Conservation (phyloP, 176 grass and related monocot species). For the Areca catechu region DNA sequence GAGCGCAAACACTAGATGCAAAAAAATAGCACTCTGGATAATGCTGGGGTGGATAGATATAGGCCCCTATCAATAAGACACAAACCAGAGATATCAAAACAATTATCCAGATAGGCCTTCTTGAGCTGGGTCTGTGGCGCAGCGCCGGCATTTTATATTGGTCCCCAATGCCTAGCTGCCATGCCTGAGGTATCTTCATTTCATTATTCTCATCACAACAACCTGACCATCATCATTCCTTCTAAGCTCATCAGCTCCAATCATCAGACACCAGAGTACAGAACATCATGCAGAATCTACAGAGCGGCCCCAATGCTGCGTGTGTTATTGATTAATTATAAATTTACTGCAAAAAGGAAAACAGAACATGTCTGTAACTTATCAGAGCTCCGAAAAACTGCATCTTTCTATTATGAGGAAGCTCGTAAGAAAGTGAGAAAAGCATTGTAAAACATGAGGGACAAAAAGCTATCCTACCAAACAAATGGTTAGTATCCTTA, state of each 20-base stretch:
- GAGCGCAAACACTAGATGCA: slow-evolving; percentile 48
- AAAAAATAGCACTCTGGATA: slow-evolving; percentile 85
- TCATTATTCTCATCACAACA: slow-evolving; percentile 9
- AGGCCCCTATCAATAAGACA: slow-evolving; percentile 53
- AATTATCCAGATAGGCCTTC: slow-evolving; percentile 85
- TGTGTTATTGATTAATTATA: too few relatives aligned
- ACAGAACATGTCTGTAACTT: too few relatives aligned
- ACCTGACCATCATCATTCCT: background rate
- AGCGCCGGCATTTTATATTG: slow-evolving; percentile 42
- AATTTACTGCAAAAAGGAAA: too few relatives aligned
- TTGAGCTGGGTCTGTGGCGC: slow-evolving; percentile 42
- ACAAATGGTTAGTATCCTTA: too few relatives aligned
- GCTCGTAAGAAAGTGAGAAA: too few relatives aligned
- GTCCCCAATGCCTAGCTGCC: slow-evolving; percentile 42
- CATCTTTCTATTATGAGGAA: too few relatives aligned
- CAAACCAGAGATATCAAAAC: slow-evolving; percentile 73
- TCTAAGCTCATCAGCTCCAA: slow-evolving; percentile 5
- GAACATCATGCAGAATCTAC: background rate
- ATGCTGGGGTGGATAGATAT: slow-evolving; percentile 55
- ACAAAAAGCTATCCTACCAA: too few relatives aligned
- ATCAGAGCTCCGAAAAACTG: too few relatives aligned
- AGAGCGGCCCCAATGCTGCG: background rate
- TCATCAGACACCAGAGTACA: background rate
- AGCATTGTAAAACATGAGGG: too few relatives aligned
- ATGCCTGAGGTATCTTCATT: slow-evolving; percentile 35